A percentile compares a stretch with the other conserved stretches of the same genome.
Evolutionary conservation across 2,329 filamentous ascomycete species (phyloP).

Genomic region (Colletotrichum neosansevieriae): DNA sequence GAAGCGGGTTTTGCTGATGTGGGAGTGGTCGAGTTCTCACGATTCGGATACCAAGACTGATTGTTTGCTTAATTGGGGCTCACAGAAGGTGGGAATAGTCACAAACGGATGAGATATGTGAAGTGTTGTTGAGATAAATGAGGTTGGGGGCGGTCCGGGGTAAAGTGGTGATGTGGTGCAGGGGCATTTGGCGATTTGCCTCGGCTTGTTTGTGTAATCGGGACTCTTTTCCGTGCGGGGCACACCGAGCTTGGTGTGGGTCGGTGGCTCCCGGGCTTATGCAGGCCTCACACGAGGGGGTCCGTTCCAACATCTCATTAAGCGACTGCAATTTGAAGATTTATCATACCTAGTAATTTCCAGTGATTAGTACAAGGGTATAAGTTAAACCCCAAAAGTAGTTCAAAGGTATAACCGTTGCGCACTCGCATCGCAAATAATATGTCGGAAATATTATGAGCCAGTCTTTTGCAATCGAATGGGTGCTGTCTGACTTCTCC

Average conservation of each 20-base stretch:
- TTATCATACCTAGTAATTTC: too few species aligned
- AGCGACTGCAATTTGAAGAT: too few species aligned
- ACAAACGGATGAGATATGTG: neutral
- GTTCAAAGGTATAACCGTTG: too few species aligned
- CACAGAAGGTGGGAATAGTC: neutral
- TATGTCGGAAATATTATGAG: too few species aligned
- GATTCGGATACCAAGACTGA: neutral
- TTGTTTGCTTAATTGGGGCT: neutral
- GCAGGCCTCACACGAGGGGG: too few species aligned
- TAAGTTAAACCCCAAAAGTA: too few species aligned
- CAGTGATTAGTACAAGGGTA: too few species aligned
- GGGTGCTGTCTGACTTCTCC: too few species aligned
- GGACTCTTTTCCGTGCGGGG: constrained; percentile 14
- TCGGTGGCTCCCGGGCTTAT: neutral
- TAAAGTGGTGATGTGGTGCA: constrained; percentile 14
- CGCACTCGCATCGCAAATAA: too few species aligned
- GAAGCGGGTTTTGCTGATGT: neutral
- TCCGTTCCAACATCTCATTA: too few species aligned
- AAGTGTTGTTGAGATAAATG: neutral
- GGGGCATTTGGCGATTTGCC: constrained; percentile 13
- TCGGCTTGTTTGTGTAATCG: constrained; percentile 12
- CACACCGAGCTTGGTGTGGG: constrained; percentile 15
- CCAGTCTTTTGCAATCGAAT: too few species aligned
- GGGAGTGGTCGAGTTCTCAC: neutral
- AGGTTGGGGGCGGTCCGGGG: constrained; percentile 9